Evolutionary conservation across 1,139 yeast genomes (phyloP).

Genomic region (Geotrichum aggregatum): DNA sequence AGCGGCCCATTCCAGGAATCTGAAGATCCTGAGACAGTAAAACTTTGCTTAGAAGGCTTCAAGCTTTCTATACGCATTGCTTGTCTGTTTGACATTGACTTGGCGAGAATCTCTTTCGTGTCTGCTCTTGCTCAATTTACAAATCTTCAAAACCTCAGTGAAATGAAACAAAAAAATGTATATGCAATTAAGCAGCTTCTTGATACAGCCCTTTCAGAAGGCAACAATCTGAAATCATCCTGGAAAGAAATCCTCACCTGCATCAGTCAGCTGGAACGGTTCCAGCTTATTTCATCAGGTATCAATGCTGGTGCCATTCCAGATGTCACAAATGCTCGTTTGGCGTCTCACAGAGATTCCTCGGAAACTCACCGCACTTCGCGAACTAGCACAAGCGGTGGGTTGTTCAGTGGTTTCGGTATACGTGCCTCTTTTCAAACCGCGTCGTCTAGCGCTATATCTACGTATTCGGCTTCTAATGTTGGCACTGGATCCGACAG

Average conservation of each 20-base stretch:
- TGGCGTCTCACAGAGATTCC: slow-evolving; percentile 48
- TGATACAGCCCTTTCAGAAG: slow-evolving; percentile 75
- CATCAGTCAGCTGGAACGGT: slow-evolving; percentile 84
- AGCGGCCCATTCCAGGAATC: slow-evolving; percentile 91
- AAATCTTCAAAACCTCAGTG: slow-evolving; percentile 72
- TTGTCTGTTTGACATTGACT: slow-evolving; percentile 75
- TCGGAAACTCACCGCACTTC: slow-evolving; percentile 40
- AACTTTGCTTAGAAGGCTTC: slow-evolving; percentile 76
- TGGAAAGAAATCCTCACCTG: slow-evolving; percentile 84
- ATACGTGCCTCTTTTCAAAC: slow-evolving; percentile 45
- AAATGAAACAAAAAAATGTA: slow-evolving; percentile 76
- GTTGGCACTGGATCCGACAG: slow-evolving; percentile 7
- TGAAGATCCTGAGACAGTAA: slow-evolving; percentile 70
- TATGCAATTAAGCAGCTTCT: slow-evolving; percentile 72
- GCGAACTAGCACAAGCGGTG: slow-evolving; percentile 13
- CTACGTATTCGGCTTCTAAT: slow-evolving; percentile 3
- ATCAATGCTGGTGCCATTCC: slow-evolving; percentile 81
- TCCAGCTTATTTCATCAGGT: slow-evolving; percentile 85
- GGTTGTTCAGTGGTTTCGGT: slow-evolving; percentile 18
- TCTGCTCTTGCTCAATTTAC: slow-evolving; percentile 88
- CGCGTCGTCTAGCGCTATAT: background rate
- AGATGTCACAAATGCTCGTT: slow-evolving; percentile 72
- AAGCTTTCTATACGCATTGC: slow-evolving; percentile 77
- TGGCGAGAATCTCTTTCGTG: slow-evolving; percentile 86
- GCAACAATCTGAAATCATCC: slow-evolving; percentile 62